Evolutionary conservation across 2,329 filamentous ascomycete genomes (phyloP), one percentile per base, ranked within the genome.

Genomic region (Pezicula rhizophila): DNA sequence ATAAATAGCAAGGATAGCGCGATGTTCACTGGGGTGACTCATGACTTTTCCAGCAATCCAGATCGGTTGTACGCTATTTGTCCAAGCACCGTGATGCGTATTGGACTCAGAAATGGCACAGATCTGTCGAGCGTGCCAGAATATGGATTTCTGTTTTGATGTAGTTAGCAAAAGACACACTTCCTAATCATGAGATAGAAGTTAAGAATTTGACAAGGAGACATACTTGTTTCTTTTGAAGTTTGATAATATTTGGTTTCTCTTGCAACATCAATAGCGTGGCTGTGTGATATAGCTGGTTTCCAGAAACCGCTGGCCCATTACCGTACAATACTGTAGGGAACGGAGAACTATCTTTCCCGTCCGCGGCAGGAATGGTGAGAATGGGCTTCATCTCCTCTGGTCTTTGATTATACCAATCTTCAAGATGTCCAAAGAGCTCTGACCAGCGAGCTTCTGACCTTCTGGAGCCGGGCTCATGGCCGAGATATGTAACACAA

Each of bases 121-220:
- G 15, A 73, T 71, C 49, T 72, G 69, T 1, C 70, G 63, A 0
- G 71, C 71, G 49, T 74, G 71, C 71, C 70, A 74, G 15, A 74
- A 63, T n/a, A 71, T 64, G 0, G 70, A 72, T 52, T 64, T 65
- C 52, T 65, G 45, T 2, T 15, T 25, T 38, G n/a, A 20, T 23
- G 14, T 14, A 2, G 35, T 38, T 17, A 38, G 35, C 8, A 15
- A 38, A 38, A 14, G 35, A 17, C 18, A 18, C 20, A 42, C n/a
- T n/a, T 8, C 5, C 25, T 31, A 43, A 33, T 14, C 14, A 41
- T 34, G 23, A 41, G 8, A 8, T 11, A 7, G n/a, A 8, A 35
- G 7, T n/a, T 11, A 18, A 34, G 15, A 28, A 43, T 17, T n/a
- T 20, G n/a, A 33, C 10, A 15, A n/a, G 41, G 31, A 23, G 23